Conservation (phyloP, 129 eudicot species). For the Flaveria trinervia region DNA sequence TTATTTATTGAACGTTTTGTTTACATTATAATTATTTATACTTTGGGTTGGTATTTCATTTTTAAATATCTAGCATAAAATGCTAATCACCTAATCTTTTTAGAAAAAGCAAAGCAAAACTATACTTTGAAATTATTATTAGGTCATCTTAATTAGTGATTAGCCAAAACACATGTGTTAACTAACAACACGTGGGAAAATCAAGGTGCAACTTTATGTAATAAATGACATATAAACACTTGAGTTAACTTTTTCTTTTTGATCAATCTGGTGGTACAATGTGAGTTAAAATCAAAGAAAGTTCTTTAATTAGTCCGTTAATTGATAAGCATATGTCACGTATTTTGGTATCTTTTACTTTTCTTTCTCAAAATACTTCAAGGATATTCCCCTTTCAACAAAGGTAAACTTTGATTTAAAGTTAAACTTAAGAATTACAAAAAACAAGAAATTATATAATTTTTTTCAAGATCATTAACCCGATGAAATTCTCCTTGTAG, state of each 20-base stretch:
- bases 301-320: constrained; percentile 12
- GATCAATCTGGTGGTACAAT: not conserved
- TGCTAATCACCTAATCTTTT: not conserved
- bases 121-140: constrained; percentile 18
- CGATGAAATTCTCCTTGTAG: not conserved
- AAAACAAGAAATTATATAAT: not conserved
- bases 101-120: not conserved
- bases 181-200: constrained; percentile 12
- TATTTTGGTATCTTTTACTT: not conserved
- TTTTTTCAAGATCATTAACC: not conserved
- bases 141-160: constrained; percentile 31
- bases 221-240: constrained; percentile 14
- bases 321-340: constrained; percentile 16
- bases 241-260: constrained; percentile 8
- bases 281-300: not conserved
- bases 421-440: not conserved
- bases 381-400: not conserved
- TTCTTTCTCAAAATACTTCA: not conserved
- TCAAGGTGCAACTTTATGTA: constrained; percentile 2
- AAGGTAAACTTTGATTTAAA: constrained; percentile 12
- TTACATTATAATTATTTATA: not conserved
- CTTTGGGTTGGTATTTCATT: not conserved
- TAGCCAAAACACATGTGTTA: constrained; percentile 29
- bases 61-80: not conserved
- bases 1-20: too few relatives aligned